Evolutionary conservation across 225 moss, liverwort and hornwort species (phyloP).

Genomic region (Straminergon stramineum): DNA sequence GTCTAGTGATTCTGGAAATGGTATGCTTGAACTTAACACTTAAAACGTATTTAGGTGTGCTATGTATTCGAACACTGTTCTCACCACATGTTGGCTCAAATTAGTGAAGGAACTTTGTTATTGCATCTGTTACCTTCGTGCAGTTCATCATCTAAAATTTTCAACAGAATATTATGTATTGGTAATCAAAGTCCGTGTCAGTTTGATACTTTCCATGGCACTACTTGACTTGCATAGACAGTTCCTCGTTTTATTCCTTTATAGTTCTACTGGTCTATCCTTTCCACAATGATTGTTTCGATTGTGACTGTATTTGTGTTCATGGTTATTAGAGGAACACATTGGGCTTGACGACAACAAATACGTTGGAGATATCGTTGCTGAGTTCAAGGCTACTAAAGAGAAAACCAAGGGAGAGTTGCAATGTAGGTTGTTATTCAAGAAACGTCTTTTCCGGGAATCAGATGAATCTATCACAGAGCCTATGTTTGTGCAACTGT

Average conservation of each 20-base stretch:
- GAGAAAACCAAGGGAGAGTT: constrained; percentile 77
- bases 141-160: not conserved
- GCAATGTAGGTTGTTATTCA: constrained; percentile 76
- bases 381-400: constrained; percentile 68
- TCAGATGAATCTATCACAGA: constrained; percentile 87
- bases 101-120: not conserved
- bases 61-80: not conserved
- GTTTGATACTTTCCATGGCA: not conserved
- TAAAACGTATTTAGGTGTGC: not conserved
- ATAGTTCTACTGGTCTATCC: not conserved
- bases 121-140: not conserved
- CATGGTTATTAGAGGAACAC: constrained; percentile 63
- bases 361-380: constrained; percentile 81
- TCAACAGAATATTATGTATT: not conserved
- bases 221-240: not conserved
- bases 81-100: not conserved
- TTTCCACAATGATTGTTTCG: not conserved
- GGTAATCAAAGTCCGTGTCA: not conserved
- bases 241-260: not conserved
- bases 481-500: constrained; percentile 91
- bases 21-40: constrained; percentile 19
- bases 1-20: constrained; percentile 70
- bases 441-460: constrained; percentile 82
- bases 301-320: not conserved
- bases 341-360: constrained; percentile 89